Conservation (phyloP, 768 basidiomycete genomes). For the Suillus brevipes region DNA sequence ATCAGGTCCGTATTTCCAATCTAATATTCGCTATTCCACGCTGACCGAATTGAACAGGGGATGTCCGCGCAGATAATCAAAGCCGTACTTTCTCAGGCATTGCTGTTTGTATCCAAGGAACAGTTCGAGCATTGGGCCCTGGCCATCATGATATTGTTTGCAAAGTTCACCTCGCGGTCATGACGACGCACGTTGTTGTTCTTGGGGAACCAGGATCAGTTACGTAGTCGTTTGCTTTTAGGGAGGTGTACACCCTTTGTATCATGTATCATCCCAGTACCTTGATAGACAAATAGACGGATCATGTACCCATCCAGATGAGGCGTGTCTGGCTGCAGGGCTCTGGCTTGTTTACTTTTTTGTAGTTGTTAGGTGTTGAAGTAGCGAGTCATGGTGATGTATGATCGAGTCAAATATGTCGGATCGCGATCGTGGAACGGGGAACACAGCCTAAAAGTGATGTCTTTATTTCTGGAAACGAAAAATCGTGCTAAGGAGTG, state of each 20-base stretch:
- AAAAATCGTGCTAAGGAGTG: not conserved
- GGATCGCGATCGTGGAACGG: not conserved
- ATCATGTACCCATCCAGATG: not conserved
- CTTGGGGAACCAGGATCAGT: not conserved
- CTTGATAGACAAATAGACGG: not conserved
- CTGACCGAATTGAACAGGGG: conserved; percentile 51
- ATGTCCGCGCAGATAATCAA: conserved; percentile 97
- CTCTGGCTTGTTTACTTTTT: not conserved
- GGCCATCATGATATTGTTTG: conserved; percentile 58
- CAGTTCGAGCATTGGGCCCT: conserved; percentile 92
- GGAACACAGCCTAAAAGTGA: not conserved
- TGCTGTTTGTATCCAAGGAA: conserved; percentile 97
- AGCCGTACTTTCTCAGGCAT: conserved; percentile 91
- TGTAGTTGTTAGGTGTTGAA: not conserved
- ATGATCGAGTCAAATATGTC: not conserved
- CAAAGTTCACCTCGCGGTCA: conserved; percentile 27
- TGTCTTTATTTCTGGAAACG: not conserved
- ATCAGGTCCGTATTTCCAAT: conserved; percentile 60
- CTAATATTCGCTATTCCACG: not conserved
- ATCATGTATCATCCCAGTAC: no score
- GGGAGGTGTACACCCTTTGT: not conserved
- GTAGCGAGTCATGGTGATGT: not conserved
- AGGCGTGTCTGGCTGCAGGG: not conserved
- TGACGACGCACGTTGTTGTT: not conserved
- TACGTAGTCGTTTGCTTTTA: not conserved